Base-by-base conservation (phyloP, 129 eudicot species). In the Kitagawia praeruptora region DNA sequence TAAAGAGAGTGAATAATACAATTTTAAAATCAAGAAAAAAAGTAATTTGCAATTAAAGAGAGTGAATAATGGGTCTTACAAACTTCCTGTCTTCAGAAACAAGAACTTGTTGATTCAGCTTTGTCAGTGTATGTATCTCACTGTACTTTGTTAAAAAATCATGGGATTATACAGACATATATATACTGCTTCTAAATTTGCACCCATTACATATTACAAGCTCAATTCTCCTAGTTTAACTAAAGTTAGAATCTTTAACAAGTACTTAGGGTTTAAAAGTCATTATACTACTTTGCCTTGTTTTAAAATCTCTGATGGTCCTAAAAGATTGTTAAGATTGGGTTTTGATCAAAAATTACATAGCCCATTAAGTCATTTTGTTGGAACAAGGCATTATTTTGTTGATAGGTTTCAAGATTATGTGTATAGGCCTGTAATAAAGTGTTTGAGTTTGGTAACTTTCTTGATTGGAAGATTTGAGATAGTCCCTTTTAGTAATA, bases 401-500 rank as follows among this genome's bases (percentile, higher is more conserved):
- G 71, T 64, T 27, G 2, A 64, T 64, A 64, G 71, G 66, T 23
- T 56, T 56, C 66, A 56, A 28, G 39, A 64, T 64, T 31, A 3
- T 31, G 39, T 64, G 39, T 64, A 3, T 31, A 0, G 39, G 71
- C 71, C 71, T 64, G 39, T 64, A 28, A 5, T 27, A 0, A 64
- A 64, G 71, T 25, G 37, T 64, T 31, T 63, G 37, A 64, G 71
- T 64, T 64, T 31, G 2, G 40, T 64, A 3, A 64, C 71, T 25
- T 64, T 64, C 71, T 64, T 64, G 18, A 28, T 31, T 64, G 71
- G 71, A 31, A 64, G 71, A 64, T 64, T 64, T 64, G 71, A 25
- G 18, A 3, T 13, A 1, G 71, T 64, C 40, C 71, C 71, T 64
- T 64, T 64, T 13, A 64, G 0, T 25, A 64, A 64, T 13, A 64